Base-by-base conservation (phyloP, 345 rosid species). In the Melaleuca quinquenervia region DNA sequence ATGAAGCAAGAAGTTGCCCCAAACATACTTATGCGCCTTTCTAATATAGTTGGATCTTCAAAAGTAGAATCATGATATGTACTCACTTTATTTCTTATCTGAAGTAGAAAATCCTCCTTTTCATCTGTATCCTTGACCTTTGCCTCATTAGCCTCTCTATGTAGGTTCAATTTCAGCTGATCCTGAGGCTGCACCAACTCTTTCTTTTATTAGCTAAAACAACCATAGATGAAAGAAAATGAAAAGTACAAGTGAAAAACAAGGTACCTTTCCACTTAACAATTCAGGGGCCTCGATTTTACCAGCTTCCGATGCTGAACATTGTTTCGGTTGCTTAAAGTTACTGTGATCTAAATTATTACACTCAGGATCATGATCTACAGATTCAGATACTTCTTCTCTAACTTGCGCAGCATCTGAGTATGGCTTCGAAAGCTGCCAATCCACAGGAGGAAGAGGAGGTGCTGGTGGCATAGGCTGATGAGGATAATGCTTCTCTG, bases 81-180 rank as follows among this genome's bases (percentile, higher is more conserved):
- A 90, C 98, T 93, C 90, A 96, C 99, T 91, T 96, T 94, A 82
- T 91, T 75, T 91, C 98, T 91, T 60, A 97, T 97, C 91, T 96
- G 99, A 82, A 92, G 94, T 86, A 94, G 92, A 86, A 97, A 93
- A 84, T 97, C 98, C 36, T 90, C 98, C 91, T 91, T 93, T 82
- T 92, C 96, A 45, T 91, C 96, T 87, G 80, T 29, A 82, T 84
- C 92, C 86, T 89, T 89, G 83, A 87, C 89, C 50, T 85, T 91
- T 86, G 87, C 74, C 86, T 83, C 90, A 85, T 88, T 89, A 84
- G 87, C 90, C 86, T 91, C 93, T 89, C 89, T 91, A 82, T 64
- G 87, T 48, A 54, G 18, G 85, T 87, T 90, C 89, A 88, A 87
- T 88, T 91, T 92, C 89, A 87, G 93, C 86, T 88, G 91, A 78